Evolutionary conservation across 2,329 filamentous ascomycete species (phyloP).

Genomic region (Fusarium abutilonis): DNA sequence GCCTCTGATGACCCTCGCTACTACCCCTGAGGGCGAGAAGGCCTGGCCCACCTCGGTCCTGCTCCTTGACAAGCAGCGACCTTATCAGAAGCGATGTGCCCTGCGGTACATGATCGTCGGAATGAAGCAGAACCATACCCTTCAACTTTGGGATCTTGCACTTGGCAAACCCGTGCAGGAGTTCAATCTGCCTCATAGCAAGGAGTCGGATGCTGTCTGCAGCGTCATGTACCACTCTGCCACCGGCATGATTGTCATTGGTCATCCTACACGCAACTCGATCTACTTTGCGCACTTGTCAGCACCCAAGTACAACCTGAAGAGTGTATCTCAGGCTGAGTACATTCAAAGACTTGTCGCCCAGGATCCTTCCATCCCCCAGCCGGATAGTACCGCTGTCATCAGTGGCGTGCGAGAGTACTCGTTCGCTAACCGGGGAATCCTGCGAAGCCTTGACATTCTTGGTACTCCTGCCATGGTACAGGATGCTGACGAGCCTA

Average conservation of each 20-base stretch:
- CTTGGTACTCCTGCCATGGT: constrained; percentile 75
- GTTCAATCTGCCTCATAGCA: constrained; percentile 93
- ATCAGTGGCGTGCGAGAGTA: constrained; percentile 97
- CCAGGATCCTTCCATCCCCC: constrained; percentile 77
- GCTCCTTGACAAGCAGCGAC: constrained; percentile 94
- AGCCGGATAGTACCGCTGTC: constrained; percentile 93
- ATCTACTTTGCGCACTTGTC: constrained; percentile 97
- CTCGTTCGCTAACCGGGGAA: constrained; percentile 86
- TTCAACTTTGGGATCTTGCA: constrained; percentile 97
- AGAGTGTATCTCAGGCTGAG: constrained; percentile 83
- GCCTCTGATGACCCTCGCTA: constrained; percentile 86
- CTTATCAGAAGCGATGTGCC: constrained; percentile 88
- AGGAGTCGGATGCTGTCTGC: constrained; percentile 97
- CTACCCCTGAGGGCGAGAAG: constrained; percentile 88
- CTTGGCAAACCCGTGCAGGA: constrained; percentile 96
- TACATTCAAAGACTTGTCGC: constrained; percentile 83
- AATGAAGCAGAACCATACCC: constrained; percentile 98
- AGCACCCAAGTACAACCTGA: constrained; percentile 89
- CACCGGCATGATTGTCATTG: constrained; percentile 92
- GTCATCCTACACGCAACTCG: constrained; percentile 95
- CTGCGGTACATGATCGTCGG: constrained; percentile 96
- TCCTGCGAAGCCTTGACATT: constrained; percentile 90
- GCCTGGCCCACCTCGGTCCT: constrained; percentile 96
- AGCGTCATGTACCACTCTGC: constrained; percentile 93
- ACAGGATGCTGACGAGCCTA: constrained; percentile 72